Percentiles rank a stretch among this genome's conserved stretches.
These are phyloP conservation scores for Aspergillus vadensis DNA, from an alignment of 2,329 filamentous ascomycete species.

Conservation along the genomic window DNA sequence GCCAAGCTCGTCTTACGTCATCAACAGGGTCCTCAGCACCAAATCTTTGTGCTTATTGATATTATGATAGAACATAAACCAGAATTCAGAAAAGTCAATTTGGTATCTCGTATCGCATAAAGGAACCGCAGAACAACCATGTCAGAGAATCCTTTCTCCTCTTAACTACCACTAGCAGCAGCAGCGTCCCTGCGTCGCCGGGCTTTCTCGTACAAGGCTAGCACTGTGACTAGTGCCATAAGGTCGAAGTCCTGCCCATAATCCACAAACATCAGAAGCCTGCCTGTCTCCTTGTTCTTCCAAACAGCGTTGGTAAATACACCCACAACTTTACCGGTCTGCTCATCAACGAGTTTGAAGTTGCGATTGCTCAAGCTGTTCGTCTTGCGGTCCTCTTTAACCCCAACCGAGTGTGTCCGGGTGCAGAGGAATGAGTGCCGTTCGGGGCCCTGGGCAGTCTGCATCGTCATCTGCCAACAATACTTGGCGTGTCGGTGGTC, in stretches of 20 bases:
- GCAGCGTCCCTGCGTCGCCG: constrained; percentile 20
- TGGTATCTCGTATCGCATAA: not conserved
- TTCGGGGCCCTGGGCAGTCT: constrained; percentile 1
- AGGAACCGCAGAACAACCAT: not conserved
- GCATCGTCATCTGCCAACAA: constrained; percentile 30
- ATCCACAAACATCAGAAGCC: constrained; percentile 31
- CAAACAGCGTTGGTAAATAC: constrained; percentile 35
- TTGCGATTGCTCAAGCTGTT: constrained; percentile 27
- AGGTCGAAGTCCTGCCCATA: constrained; percentile 33
- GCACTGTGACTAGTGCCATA: constrained; percentile 32
- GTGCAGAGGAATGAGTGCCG: constrained; percentile 38
- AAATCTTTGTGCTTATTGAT: not conserved
- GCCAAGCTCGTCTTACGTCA: no score
- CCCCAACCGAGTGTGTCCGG: constrained; percentile 32
- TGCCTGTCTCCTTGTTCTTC: constrained; percentile 34
- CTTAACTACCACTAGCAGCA: constrained; percentile 13
- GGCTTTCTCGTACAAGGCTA: constrained; percentile 30
- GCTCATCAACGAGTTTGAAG: constrained; percentile 39
- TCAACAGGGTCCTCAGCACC: no score
- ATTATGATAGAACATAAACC: not conserved
- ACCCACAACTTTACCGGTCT: constrained; percentile 30
- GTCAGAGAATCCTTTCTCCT: not conserved
- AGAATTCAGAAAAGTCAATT: not conserved
- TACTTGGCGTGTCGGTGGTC: constrained; percentile 29
- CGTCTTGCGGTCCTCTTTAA: constrained; percentile 25